Evolutionary conservation across 495 filamentous ascomycete species (phyloP).

Genomic region (Acidomyces sp.): DNA sequence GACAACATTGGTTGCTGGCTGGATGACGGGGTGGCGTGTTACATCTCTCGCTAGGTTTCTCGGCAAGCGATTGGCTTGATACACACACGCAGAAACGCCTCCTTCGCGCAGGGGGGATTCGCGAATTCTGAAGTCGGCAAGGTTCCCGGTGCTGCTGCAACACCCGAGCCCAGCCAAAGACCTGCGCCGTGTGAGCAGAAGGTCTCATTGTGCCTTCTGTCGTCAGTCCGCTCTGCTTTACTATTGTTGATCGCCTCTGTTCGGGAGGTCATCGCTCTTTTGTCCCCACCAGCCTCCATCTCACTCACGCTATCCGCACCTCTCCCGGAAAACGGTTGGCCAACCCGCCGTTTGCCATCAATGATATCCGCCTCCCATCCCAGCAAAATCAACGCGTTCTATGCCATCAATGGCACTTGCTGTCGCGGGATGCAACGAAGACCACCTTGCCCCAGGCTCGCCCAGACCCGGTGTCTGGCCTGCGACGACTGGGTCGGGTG

Average conservation of each 20-base stretch:
- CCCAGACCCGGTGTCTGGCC: slow-evolving; percentile 24
- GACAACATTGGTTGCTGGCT: slow-evolving; percentile 5
- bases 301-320: neutral
- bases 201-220: neutral
- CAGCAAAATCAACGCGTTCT: slow-evolving; percentile 12
- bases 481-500: slow-evolving; percentile 27
- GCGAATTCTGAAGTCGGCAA: slow-evolving; percentile 1
- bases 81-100: slow-evolving; percentile 13
- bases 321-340: neutral
- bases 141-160: neutral
- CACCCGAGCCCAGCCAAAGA: neutral
- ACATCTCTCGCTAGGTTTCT: slow-evolving; percentile 1
- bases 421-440: slow-evolving; percentile 22
- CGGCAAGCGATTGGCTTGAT: slow-evolving; percentile 18
- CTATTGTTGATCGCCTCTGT: neutral
- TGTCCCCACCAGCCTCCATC: neutral
- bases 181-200: neutral
- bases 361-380: slow-evolving; percentile 15
- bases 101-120: slow-evolving; percentile 4
- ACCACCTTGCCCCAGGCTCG: slow-evolving; percentile 19
- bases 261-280: neutral
- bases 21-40: too few relatives aligned
- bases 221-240: neutral
- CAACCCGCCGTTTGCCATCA: slow-evolving; percentile 9
- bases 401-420: slow-evolving; percentile 25